Percentiles rank a stretch among this genome's conserved stretches.
Conservation (phyloP, 2,329 filamentous ascomycete genomes). For the Colletotrichum sp. region DNA sequence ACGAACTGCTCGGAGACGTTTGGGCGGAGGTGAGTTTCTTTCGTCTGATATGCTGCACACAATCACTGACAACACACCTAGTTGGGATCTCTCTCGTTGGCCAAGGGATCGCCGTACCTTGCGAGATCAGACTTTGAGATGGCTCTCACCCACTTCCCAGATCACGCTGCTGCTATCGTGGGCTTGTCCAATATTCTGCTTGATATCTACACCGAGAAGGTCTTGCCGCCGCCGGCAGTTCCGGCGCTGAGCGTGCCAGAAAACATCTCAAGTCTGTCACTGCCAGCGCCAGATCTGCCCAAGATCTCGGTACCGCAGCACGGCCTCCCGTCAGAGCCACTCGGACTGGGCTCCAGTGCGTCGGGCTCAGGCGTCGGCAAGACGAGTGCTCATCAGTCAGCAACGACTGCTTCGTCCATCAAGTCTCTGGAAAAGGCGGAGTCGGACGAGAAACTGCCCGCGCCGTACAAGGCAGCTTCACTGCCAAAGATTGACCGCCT, state of each 20-base stretch:
- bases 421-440: slow-evolving; percentile 22
- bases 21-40: slow-evolving; percentile 72
- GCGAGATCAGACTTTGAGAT: slow-evolving; percentile 83
- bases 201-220: slow-evolving; percentile 77
- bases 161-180: slow-evolving; percentile 82
- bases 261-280: slow-evolving; percentile 24
- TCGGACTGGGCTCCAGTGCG: slow-evolving; percentile 45
- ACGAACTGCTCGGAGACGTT: slow-evolving; percentile 85
- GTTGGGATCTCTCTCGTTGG: slow-evolving; percentile 71
- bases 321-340: slow-evolving; percentile 47
- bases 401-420: slow-evolving; percentile 5
- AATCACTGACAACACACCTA: slow-evolving; percentile 41
- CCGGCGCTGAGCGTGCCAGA: slow-evolving; percentile 44
- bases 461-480: slow-evolving; percentile 61
- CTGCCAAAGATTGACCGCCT: slow-evolving; percentile 80
- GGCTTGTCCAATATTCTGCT: slow-evolving; percentile 85
- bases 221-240: slow-evolving; percentile 64
- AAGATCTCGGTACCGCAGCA: not conserved
- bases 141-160: slow-evolving; percentile 77
- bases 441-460: slow-evolving; percentile 49
- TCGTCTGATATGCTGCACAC: not conserved
- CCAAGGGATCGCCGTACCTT: slow-evolving; percentile 66
- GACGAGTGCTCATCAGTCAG: slow-evolving; percentile 14
- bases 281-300: slow-evolving; percentile 1
- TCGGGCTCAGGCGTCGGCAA: slow-evolving; percentile 13